These are phyloP conservation scores for Gypsophila paniculata DNA, from an alignment of 179 eudicot genomes.

Conservation along the genomic window DNA sequence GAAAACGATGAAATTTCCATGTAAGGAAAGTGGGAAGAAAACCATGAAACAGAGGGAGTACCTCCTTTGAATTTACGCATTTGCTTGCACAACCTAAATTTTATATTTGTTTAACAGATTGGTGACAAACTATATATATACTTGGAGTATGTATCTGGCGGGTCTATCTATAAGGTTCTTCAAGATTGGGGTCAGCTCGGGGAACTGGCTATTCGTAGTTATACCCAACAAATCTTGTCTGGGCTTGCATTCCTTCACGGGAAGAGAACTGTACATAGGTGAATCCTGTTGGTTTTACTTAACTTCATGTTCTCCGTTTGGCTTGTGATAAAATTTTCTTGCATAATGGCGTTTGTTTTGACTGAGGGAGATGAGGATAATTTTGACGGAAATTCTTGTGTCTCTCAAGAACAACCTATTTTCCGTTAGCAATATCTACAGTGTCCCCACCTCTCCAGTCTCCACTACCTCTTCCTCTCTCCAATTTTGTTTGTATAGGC, in stretches of 20 bases:
- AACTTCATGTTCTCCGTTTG: not conserved
- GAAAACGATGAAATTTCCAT: no score
- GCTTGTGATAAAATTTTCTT: not conserved
- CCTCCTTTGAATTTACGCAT: not conserved
- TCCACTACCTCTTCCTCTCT: no score
- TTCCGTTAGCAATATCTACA: not conserved
- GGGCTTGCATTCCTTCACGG: conserved; percentile 89
- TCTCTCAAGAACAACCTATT: not conserved
- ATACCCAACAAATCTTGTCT: conserved; percentile 79
- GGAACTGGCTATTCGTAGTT: conserved; percentile 81
- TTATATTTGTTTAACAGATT: conserved; percentile 43
- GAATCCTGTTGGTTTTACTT: conserved; percentile 18
- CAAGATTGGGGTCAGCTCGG: conserved; percentile 92
- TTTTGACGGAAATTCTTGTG: not conserved
- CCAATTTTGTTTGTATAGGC: no score
- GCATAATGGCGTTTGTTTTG: not conserved
- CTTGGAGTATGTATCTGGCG: conserved; percentile 95
- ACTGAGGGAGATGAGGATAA: not conserved
- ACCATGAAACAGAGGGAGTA: no score
- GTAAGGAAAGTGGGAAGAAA: no score
- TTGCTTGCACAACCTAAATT: not conserved
- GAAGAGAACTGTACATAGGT: conserved; percentile 87
- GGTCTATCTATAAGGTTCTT: conserved; percentile 86
- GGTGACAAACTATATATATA: conserved; percentile 81
- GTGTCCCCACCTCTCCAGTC: no score